Conservation (phyloP, 768 basidiomycete genomes). For the Boletus rubropictus region DNA sequence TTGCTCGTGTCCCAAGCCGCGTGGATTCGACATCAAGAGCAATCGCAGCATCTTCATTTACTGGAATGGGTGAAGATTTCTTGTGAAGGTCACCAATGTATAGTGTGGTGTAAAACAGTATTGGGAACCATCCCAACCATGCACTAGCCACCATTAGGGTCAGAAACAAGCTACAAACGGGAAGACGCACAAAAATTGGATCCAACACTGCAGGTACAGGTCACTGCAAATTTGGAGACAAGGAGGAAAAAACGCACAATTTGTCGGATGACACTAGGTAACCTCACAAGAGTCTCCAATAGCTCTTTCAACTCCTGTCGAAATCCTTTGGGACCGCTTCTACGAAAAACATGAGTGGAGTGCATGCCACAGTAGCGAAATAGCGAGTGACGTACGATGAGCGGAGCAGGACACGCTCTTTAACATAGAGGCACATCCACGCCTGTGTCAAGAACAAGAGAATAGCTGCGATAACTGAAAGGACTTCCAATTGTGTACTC, state of each 20-base stretch:
- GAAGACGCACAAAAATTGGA: slow-evolving; percentile 71
- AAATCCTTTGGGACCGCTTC: slow-evolving; percentile 26
- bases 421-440: slow-evolving; percentile 53
- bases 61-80: slow-evolving; percentile 32
- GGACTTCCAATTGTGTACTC: slow-evolving; percentile 70
- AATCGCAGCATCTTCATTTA: slow-evolving; percentile 29
- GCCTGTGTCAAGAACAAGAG: slow-evolving; percentile 63
- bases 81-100: slow-evolving; percentile 89
- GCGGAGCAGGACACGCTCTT: slow-evolving; percentile 67
- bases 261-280: slow-evolving; percentile 71
- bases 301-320: slow-evolving; percentile 53
- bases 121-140: slow-evolving; percentile 90
- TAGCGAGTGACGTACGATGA: slow-evolving; percentile 22
- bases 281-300: slow-evolving; percentile 60
- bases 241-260: slow-evolving; percentile 52
- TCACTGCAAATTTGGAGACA: slow-evolving; percentile 7
- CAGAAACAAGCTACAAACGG: neutral
- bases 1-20: slow-evolving; percentile 75
- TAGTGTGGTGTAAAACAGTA: slow-evolving; percentile 81
- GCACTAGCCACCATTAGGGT: slow-evolving; percentile 39
- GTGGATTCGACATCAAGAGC: slow-evolving; percentile 63
- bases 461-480: slow-evolving; percentile 68
- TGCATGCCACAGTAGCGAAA: neutral
- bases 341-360: slow-evolving; percentile 9
- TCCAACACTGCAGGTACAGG: slow-evolving; percentile 48